Conservation (phyloP, 2,329 filamentous ascomycete genomes). For the Coniella lustricola region DNA sequence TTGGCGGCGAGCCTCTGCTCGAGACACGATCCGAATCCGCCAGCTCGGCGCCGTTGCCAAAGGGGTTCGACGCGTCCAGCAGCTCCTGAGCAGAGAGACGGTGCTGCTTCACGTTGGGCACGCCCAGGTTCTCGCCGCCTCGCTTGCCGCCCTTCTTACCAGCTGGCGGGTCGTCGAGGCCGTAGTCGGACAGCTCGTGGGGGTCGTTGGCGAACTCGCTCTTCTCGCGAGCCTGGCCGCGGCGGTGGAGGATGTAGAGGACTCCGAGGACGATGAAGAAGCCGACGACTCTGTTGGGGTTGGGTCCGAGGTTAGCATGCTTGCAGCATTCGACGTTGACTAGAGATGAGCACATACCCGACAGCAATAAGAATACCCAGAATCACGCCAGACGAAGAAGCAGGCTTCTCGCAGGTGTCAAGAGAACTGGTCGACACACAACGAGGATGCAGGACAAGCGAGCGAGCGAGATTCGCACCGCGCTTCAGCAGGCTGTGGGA, state of each 20-base stretch:
- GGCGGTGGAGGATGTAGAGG: conserved; percentile 11
- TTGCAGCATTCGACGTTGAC: too few relatives aligned
- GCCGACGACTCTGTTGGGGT: conserved; percentile 4
- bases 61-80: conserved; percentile 11
- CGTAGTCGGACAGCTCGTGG: conserved; percentile 31
- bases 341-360: conserved; percentile 7
- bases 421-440: conserved; percentile 3
- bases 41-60: conserved; percentile 11
- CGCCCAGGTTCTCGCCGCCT: background rate
- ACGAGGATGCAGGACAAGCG: conserved; percentile 3
- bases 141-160: conserved; percentile 4
- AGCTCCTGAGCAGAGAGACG: conserved; percentile 12
- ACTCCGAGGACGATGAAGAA: conserved; percentile 8
- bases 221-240: conserved; percentile 15
- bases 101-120: conserved; percentile 1
- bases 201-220: conserved; percentile 19
- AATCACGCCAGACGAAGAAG: conserved; percentile 5
- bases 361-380: conserved; percentile 12
- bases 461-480: conserved; percentile 9
- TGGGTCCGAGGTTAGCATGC: background rate
- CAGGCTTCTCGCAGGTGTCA: conserved; percentile 16
- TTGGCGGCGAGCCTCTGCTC: conserved; percentile 6
- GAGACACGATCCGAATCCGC: conserved; percentile 4
- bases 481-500: conserved; percentile 6
- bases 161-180: conserved; percentile 29